Base-by-base conservation (phyloP, 1,139 yeast species). In the Candida sp. region DNA sequence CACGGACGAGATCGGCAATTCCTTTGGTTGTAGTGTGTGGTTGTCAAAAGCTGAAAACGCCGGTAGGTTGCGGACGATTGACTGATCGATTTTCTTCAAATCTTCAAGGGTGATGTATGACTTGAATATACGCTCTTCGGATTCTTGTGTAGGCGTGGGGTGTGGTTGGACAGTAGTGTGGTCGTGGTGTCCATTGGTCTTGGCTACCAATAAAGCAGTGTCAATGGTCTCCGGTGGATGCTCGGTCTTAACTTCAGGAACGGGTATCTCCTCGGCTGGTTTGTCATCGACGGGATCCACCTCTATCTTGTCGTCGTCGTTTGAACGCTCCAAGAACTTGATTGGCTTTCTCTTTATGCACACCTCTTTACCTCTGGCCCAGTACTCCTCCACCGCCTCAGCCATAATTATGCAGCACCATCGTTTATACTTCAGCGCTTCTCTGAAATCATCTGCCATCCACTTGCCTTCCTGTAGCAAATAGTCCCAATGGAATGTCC, bases 381-480 rank as follows among this genome's bases (percentile, higher is more conserved):
- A 92, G 62, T 84, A 92, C 53, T 91, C 97, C 55, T 72, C 71
- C 0, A 93, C 80, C 0, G 93, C 88, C 52, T 83, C 85, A 0
- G 98, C 87, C 32, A 93, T 72, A 42, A 79, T 76, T 8, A 83
- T 80, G 63, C 96, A 88, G 50, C 88, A 81, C 0, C 92, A 88
- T 54, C 84, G 73, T 64, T 88, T 90, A 61, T 79, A 83, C 63
- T 88, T 87, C 23, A 83, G 65, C 37, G 84, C 86, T 64, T 92
- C 96, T 52, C 78, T 81, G 61, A 88, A 88, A 64, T 92, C 97
- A 5, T 81, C 78, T 6, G 92, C 83, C 86, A 92, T 78, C 97
- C 98, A 92, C 56, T 83, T 83, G 59, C 85, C 90, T 66, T 94
- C 99, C 40, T 84, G 83, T n/a, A 94, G 56, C 39, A 93, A 57